These are phyloP conservation scores for Globisporangium uncinulatum DNA, from an alignment of 352 stramenopile genomes.

Conservation along the genomic window DNA sequence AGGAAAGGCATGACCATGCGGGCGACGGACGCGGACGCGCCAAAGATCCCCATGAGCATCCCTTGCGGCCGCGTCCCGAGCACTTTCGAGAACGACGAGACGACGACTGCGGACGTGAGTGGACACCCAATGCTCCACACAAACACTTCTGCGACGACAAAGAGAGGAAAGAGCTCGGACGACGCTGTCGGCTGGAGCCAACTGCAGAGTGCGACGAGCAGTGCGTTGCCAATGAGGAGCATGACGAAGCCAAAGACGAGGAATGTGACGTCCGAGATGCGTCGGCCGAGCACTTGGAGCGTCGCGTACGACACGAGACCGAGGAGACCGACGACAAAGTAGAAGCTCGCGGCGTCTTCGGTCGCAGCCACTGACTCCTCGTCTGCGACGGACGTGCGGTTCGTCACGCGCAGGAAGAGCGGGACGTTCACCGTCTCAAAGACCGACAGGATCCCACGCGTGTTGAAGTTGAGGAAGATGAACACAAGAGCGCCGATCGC, in stretches of 20 bases:
- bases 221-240: conserved; percentile 37
- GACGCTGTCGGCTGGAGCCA: conserved; percentile 7
- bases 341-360: conserved; percentile 35
- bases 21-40: conserved; percentile 44
- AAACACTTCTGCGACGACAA: conserved; percentile 40
- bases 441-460: conserved; percentile 54
- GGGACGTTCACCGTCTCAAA: conserved; percentile 73
- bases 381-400: conserved; percentile 19
- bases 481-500: conserved; percentile 42
- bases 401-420: conserved; percentile 40
- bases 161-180: conserved; percentile 21
- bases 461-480: conserved; percentile 64
- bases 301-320: conserved; percentile 36
- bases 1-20: conserved; percentile 57
- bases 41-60: conserved; percentile 54
- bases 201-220: conserved; percentile 29
- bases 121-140: conserved; percentile 64
- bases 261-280: conserved; percentile 34
- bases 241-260: conserved; percentile 44
- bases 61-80: conserved; percentile 46
- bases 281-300: conserved; percentile 28
- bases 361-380: conserved; percentile 21
- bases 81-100: conserved; percentile 54
- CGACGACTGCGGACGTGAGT: conserved; percentile 42
- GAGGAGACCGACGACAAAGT: conserved; percentile 46